These are phyloP conservation scores for Sporothrix brunneoviolacea DNA, from an alignment of 2,329 filamentous ascomycete genomes.

Conservation along the genomic window DNA sequence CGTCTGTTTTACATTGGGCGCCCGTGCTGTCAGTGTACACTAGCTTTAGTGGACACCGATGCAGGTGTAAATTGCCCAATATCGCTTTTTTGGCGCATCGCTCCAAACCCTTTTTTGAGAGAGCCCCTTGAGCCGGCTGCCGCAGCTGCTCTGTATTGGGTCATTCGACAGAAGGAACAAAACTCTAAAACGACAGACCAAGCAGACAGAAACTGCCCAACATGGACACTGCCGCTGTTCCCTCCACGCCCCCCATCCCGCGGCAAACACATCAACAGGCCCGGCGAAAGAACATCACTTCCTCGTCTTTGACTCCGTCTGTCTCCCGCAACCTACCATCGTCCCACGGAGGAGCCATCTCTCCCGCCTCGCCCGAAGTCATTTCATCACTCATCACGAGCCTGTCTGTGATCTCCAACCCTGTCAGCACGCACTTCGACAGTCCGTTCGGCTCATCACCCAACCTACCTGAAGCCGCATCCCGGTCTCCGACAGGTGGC, in stretches of 20 bases:
- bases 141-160: conserved; percentile 1
- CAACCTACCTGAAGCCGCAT: conserved; percentile 20
- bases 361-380: conserved; percentile 49
- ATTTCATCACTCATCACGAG: conserved; percentile 65
- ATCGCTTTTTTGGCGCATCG: conserved; percentile 5
- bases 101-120: neutral
- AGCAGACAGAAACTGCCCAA: conserved; percentile 7
- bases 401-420: conserved; percentile 59
- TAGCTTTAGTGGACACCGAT: conserved; percentile 8
- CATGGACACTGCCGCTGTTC: conserved; percentile 16
- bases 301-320: neutral
- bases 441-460: conserved; percentile 39
- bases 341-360: conserved; percentile 13
- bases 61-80: conserved; percentile 15
- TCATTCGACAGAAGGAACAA: neutral
- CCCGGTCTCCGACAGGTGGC: conserved; percentile 35
- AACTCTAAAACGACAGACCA: neutral
- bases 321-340: conserved; percentile 13
- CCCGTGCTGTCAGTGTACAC: neutral
- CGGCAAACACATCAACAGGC: conserved; percentile 26
- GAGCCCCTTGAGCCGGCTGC: conserved; percentile 2
- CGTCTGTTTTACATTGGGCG: neutral
- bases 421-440: conserved; percentile 65
- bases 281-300: conserved; percentile 23
- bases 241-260: conserved; percentile 24